phyloP scores from a whole-genome alignment of 345 rosid genomes.

The Gynandropsis gynandra region DNA sequence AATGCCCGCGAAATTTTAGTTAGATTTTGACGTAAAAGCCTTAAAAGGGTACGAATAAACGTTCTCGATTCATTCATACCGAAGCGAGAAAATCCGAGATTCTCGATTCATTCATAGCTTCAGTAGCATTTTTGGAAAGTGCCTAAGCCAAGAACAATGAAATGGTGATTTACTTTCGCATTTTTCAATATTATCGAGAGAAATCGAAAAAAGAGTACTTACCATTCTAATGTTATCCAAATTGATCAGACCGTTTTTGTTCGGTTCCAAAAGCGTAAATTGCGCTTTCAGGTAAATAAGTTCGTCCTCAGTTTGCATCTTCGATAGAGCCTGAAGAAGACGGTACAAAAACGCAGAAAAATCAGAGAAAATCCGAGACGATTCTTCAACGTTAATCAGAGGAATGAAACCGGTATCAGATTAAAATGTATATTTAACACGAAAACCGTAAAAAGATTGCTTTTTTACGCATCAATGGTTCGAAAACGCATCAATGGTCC shows the following conservation, averaged over 20 bases:
- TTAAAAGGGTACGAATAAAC: neutral
- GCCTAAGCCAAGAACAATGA: conserved; percentile 37
- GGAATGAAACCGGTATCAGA: too few species aligned
- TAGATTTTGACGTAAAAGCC: neutral
- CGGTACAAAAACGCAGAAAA: neutral
- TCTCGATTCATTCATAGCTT: conserved; percentile 80
- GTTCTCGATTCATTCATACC: conserved; percentile 37
- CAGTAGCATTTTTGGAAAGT: conserved; percentile 66
- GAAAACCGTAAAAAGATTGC: too few species aligned
- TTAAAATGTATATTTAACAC: too few species aligned
- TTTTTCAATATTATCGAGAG: neutral
- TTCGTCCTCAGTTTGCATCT: conserved; percentile 58
- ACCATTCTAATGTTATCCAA: conserved; percentile 65
- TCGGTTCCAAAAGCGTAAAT: conserved; percentile 63
- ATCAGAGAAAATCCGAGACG: too few species aligned
- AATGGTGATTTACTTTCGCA: conserved; percentile 12
- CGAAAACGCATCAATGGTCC: too few species aligned
- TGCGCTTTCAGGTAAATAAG: conserved; percentile 58
- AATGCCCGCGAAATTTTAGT: too few species aligned
- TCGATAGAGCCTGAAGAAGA: conserved; percentile 61
- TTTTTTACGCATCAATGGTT: too few species aligned
- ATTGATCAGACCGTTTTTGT: conserved; percentile 48
- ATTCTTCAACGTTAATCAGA: too few species aligned
- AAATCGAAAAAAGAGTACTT: conserved; percentile 12
- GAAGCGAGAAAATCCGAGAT: conserved; percentile 61